Evolutionary conservation across 805 yeast genomes (phyloP).

Genomic region (Candida sanyiensis): DNA sequence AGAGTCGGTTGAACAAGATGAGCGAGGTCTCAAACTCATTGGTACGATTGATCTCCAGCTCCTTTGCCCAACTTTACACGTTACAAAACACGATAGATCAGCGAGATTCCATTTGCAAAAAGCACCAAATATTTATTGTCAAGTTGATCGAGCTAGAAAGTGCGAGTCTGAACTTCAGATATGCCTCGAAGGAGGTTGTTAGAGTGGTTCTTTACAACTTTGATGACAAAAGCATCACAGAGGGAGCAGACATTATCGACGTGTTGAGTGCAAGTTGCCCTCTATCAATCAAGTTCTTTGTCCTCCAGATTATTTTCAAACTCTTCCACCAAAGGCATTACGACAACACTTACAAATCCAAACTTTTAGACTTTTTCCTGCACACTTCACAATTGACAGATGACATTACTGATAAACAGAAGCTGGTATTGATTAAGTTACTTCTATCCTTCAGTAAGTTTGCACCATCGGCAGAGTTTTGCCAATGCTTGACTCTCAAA

Average conservation of each 20-base stretch:
- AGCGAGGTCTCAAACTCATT: conserved; percentile 13
- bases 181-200: conserved; percentile 5
- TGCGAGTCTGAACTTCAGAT: conserved; percentile 2
- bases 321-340: conserved; percentile 17
- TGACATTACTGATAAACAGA: conserved; percentile 13
- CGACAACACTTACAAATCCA: conserved; percentile 2
- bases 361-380: conserved; percentile 12
- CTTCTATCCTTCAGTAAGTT: conserved; percentile 17
- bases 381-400: neutral
- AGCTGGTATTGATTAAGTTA: conserved; percentile 13
- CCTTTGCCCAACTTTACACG: conserved; percentile 22
- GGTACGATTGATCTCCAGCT: conserved; percentile 19
- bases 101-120: conserved; percentile 11
- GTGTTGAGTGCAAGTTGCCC: neutral
- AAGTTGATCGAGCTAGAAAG: conserved; percentile 22
- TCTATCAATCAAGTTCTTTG: conserved; percentile 15
- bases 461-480: conserved; percentile 17
- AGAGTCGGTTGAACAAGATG: conserved; percentile 12
- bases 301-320: conserved; percentile 20
- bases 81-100: conserved; percentile 9
- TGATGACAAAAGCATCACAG: neutral
- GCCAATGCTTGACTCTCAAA: conserved; percentile 19
- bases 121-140: conserved; percentile 20
- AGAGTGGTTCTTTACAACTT: conserved; percentile 9
- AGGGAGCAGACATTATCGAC: neutral